Percentiles rank a stretch among this genome's conserved stretches.
phyloP scores from a whole-genome alignment of 2,329 filamentous ascomycete genomes.

The Penicillium palitans region DNA sequence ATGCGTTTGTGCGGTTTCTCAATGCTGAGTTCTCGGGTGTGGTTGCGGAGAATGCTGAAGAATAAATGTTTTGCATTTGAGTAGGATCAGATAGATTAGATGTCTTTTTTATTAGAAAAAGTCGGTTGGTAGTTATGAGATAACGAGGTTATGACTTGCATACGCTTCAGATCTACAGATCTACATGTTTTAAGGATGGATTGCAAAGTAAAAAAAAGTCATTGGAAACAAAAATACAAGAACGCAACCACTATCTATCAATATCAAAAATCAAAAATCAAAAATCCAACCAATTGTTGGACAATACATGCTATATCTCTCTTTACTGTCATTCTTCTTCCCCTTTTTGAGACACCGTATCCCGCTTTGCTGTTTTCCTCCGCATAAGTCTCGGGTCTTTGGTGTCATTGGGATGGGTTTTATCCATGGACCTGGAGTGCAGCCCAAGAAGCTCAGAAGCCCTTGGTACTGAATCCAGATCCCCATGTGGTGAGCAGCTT shows the following conservation, averaged over 20 bases:
- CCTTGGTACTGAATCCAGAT: background rate
- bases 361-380: constrained; percentile 5
- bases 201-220: background rate
- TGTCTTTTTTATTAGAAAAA: background rate
- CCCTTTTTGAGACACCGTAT: constrained; percentile 5
- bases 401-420: constrained; percentile 2
- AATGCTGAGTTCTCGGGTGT: constrained; percentile 45
- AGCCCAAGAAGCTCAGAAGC: background rate
- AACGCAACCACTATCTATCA: constrained; percentile 1
- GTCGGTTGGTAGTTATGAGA: constrained; percentile 2
- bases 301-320: background rate
- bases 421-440: background rate
- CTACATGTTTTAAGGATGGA: background rate
- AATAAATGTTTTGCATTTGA: constrained; percentile 2
- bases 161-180: background rate
- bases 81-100: constrained; percentile 1
- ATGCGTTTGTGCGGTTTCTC: constrained; percentile 50
- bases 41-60: constrained; percentile 13
- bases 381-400: constrained; percentile 7
- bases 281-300: constrained; percentile 4
- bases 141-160: constrained; percentile 9
- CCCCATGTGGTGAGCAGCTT: background rate
- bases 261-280: constrained; percentile 5
- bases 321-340: constrained; percentile 10
- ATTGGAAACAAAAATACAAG: background rate